phyloP scores from a whole-genome alignment of 2,329 filamentous ascomycete genomes.

The Sarocladiaceae sp. region DNA sequence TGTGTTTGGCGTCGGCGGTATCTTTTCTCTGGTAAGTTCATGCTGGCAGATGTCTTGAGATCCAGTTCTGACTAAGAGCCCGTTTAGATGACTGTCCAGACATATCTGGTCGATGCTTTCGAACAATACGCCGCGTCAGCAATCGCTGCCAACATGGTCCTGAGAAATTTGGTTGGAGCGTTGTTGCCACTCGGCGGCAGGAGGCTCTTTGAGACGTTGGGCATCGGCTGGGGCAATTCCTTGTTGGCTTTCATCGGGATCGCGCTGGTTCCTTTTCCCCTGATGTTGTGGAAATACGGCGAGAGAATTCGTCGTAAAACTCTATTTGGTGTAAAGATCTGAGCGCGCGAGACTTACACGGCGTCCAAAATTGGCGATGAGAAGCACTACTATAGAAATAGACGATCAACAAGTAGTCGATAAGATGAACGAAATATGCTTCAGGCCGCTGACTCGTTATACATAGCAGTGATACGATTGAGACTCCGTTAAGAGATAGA shows the following conservation, averaged over 20 bases:
- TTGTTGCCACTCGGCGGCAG: constrained; percentile 53
- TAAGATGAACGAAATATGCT: too few relatives aligned
- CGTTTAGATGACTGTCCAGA: constrained; percentile 35
- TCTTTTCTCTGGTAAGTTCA: constrained; percentile 21
- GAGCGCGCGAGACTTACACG: background rate
- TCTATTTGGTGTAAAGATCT: background rate
- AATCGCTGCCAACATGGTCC: constrained; percentile 54
- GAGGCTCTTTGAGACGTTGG: constrained; percentile 27
- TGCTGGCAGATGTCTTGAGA: background rate
- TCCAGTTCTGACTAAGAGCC: background rate
- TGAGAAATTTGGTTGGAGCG: constrained; percentile 54
- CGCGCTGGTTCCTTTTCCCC: constrained; percentile 33
- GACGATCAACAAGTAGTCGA: too few relatives aligned
- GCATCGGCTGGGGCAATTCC: constrained; percentile 42
- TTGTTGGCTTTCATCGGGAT: constrained; percentile 34
- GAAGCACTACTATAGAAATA: too few relatives aligned
- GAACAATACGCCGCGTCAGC: constrained; percentile 32
- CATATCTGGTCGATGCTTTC: constrained; percentile 56
- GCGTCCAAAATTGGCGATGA: too few relatives aligned
- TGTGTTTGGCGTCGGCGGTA: constrained; percentile 35
- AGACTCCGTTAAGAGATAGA: background rate
- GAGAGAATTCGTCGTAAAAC: constrained; percentile 25
- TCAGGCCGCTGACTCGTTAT: too few relatives aligned
- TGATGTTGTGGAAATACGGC: constrained; percentile 33
- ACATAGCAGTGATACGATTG: too few relatives aligned